Conservation (phyloP, 2,329 filamentous ascomycete species). For the Trichoderma sp. region DNA sequence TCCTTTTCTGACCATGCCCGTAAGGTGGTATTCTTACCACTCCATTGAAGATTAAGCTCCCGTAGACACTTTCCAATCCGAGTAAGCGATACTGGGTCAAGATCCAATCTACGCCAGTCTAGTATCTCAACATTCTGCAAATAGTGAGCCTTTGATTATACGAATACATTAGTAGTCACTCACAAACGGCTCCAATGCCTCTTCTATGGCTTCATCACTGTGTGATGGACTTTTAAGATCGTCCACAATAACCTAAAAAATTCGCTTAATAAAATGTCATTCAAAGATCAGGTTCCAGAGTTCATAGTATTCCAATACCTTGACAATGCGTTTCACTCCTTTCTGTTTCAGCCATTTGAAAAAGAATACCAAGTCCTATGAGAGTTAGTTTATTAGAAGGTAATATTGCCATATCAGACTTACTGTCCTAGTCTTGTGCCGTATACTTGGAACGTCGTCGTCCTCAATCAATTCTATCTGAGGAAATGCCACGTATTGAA, state of each 20-base stretch:
- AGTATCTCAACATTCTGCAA: slow-evolving; percentile 1
- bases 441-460: background rate
- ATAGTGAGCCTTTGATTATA: background rate
- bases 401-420: background rate
- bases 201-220: slow-evolving; percentile 3
- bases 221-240: background rate
- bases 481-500: background rate
- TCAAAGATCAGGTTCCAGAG: background rate
- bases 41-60: background rate
- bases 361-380: background rate
- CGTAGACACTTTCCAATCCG: background rate
- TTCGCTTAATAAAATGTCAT: background rate
- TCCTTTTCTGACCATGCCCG: slow-evolving; percentile 1
- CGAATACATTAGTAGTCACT: background rate
- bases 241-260: background rate
- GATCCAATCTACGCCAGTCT: background rate
- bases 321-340: background rate
- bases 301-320: background rate
- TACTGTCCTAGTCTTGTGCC: background rate
- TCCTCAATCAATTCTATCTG: background rate
- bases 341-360: background rate
- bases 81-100: background rate
- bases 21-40: background rate
- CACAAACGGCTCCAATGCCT: background rate
- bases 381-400: background rate